phyloP scores from a whole-genome alignment of 169 alveolate genomes.

The Plasmodium blacklocki region DNA sequence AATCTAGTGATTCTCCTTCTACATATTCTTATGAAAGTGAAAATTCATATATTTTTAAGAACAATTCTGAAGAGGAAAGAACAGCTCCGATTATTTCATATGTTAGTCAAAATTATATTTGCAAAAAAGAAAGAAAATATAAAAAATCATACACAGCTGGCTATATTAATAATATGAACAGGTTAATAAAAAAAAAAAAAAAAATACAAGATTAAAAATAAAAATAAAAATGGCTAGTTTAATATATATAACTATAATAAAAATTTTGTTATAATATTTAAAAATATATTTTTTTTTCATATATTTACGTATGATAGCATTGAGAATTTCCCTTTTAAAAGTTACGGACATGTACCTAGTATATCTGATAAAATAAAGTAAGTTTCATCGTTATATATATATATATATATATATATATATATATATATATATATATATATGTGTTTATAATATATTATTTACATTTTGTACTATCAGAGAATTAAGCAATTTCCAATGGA shows the following conservation, averaged over 20 bases:
- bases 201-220: not conserved
- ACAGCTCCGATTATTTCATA: slow-evolving; percentile 18
- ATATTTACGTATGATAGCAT: slow-evolving; percentile 11
- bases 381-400: slow-evolving; percentile 1
- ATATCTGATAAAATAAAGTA: slow-evolving; percentile 34
- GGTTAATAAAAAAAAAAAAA: slow-evolving; percentile 42
- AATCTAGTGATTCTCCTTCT: slow-evolving; percentile 45
- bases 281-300: no score
- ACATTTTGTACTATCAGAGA: slow-evolving; percentile 2
- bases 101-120: slow-evolving; percentile 35
- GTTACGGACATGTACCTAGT: slow-evolving; percentile 16
- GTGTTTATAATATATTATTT: not conserved
- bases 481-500: slow-evolving; percentile 37
- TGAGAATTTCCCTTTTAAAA: slow-evolving; percentile 49
- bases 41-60: slow-evolving; percentile 13
- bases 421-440: not conserved
- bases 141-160: slow-evolving; percentile 54
- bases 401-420: not conserved
- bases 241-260: no score
- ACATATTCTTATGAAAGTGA: slow-evolving; percentile 60
- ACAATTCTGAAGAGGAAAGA: slow-evolving; percentile 31
- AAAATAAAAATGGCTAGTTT: no score
- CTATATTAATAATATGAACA: slow-evolving; percentile 64
- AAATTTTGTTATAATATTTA: no score
- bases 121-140: slow-evolving; percentile 33